Evolutionary conservation across 768 basidiomycete species (phyloP).

Genomic region (Podaxis rugospora): DNA sequence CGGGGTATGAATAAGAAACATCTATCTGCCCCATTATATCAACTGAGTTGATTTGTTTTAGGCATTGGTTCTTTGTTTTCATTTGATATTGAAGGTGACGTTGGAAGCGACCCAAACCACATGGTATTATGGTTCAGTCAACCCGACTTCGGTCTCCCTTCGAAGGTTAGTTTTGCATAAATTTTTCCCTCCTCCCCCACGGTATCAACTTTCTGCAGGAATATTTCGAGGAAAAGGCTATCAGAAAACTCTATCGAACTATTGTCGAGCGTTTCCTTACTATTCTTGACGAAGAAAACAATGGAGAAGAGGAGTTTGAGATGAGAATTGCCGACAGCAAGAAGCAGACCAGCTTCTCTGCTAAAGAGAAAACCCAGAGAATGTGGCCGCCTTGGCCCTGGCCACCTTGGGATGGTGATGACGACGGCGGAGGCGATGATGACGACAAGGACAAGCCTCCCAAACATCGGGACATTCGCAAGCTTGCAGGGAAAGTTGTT

Average conservation of each 20-base stretch:
- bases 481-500: constrained; percentile 69
- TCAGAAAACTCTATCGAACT: constrained; percentile 64
- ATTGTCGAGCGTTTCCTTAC: constrained; percentile 67
- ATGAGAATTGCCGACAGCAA: constrained; percentile 13
- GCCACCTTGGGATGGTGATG: constrained; percentile 79
- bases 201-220: constrained; percentile 43
- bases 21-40: background rate
- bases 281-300: constrained; percentile 49
- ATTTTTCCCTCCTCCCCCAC: constrained; percentile 3
- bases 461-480: constrained; percentile 48
- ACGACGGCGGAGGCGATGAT: constrained; percentile 39
- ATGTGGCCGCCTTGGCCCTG: constrained; percentile 82
- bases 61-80: constrained; percentile 75
- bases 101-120: constrained; percentile 77
- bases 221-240: constrained; percentile 78
- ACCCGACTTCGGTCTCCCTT: constrained; percentile 74
- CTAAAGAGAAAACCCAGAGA: constrained; percentile 22
- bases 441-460: constrained; percentile 42
- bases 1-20: constrained; percentile 45
- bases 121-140: constrained; percentile 89
- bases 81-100: constrained; percentile 87
- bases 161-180: constrained; percentile 52
- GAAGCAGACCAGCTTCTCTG: constrained; percentile 11
- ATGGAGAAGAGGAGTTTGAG: constrained; percentile 43
- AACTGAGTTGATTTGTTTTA: constrained; percentile 23